Evolutionary conservation across 2,329 filamentous ascomycete species (phyloP).

Genomic region (Westerdykella sp.): DNA sequence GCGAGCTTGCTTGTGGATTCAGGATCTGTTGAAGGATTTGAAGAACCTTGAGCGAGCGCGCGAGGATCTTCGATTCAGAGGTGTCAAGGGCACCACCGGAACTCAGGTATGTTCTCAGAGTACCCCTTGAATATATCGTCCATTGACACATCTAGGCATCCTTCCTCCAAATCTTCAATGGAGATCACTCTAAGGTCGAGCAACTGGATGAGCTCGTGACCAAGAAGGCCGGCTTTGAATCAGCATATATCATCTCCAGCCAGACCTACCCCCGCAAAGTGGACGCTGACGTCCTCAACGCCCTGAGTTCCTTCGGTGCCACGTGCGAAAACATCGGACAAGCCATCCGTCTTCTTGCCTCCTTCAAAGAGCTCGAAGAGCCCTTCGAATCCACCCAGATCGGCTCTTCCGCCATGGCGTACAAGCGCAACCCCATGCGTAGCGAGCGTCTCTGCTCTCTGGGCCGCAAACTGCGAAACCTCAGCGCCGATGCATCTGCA

Average conservation of each 20-base stretch:
- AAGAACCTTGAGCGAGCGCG: slow-evolving; percentile 64
- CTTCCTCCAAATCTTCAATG: slow-evolving; percentile 64
- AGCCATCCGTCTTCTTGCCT: slow-evolving; percentile 67
- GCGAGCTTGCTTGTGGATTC: slow-evolving; percentile 66
- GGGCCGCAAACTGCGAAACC: slow-evolving; percentile 50
- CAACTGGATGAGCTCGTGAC: slow-evolving; percentile 58
- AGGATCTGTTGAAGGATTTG: slow-evolving; percentile 71
- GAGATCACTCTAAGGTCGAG: slow-evolving; percentile 55
- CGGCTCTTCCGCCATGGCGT: slow-evolving; percentile 48
- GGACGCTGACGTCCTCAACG: slow-evolving; percentile 73
- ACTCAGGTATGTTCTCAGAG: slow-evolving; percentile 18
- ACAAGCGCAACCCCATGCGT: slow-evolving; percentile 58
- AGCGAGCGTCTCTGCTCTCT: slow-evolving; percentile 57
- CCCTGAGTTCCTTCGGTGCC: slow-evolving; percentile 71
- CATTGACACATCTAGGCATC: slow-evolving; percentile 50
- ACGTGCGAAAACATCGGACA: slow-evolving; percentile 68
- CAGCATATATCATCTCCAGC: slow-evolving; percentile 58
- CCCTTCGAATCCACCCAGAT: slow-evolving; percentile 70
- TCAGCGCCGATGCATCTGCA: slow-evolving; percentile 53
- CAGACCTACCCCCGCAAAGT: slow-evolving; percentile 78
- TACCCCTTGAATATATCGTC: background rate
- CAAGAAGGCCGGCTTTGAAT: slow-evolving; percentile 58
- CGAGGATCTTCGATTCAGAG: slow-evolving; percentile 66
- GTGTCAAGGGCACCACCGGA: slow-evolving; percentile 45
- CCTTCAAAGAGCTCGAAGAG: slow-evolving; percentile 79